Evolutionary conservation across 441 rosid genomes (phyloP), one percentile per base, ranked within the genome.

Genomic region (Flueggea neowawraea): DNA sequence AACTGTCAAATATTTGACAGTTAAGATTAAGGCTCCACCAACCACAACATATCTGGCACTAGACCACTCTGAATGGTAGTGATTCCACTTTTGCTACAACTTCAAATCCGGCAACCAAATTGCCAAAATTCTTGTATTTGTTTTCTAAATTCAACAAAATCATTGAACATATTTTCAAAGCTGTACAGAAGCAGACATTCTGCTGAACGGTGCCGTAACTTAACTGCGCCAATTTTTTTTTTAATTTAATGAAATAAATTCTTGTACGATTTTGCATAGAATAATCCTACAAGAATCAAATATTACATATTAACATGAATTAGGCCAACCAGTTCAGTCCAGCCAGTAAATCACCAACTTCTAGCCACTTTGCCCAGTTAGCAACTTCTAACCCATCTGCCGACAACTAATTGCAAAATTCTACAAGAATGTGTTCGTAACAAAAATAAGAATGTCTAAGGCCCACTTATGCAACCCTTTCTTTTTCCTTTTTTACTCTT

Each of bases 261-360:
- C n/a, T 49, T 60, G 16, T 60, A 66, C 50, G 36, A 67, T 55
- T 5, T 60, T 52, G 16, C 54, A 47, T 10, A 47, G 50, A 64
- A 75, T 69, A 75, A 68, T 71, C 67, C 64, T 65, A 68, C 60
- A 31, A 13, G 31, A 49, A 62, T 56, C 47, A 36, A 8, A 36
- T 36, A 60, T 48, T 47, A 59, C 62, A 61, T 63, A 75, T 71
- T 54, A 62, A 75, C 73, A 68, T 16, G 54, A 62, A n/a, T 0
- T 31, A 28, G 4, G 66, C 52, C 17, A 47, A 47, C 50, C 50
- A 36, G 41, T 36, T 8, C 50, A 11, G n/a, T 47, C n/a, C 14
- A 47, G 50, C 50, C n/a, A 12, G 9, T 47, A 12, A 14, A 10
- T 47, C 9, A 4, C 14, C 4, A 9, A 14, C 22, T 5, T 14